Evolutionary conservation across 768 basidiomycete species (phyloP).

Genomic region (Pleurotus giganteus): DNA sequence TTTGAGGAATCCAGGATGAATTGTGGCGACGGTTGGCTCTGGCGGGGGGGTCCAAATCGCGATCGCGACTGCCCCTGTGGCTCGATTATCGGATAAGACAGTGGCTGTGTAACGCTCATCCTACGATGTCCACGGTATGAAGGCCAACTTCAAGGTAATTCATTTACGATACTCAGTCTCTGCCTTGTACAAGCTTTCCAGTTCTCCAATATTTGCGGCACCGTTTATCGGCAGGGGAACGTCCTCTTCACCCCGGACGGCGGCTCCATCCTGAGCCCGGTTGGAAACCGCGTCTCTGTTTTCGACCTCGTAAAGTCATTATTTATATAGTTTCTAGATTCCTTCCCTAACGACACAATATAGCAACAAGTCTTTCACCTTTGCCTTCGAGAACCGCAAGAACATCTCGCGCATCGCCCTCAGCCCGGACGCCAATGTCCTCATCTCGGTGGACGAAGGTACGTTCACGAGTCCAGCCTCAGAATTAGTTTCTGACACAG

Average conservation of each 20-base stretch:
- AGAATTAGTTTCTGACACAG: neutral
- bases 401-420: constrained; percentile 88
- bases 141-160: constrained; percentile 72
- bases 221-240: constrained; percentile 94
- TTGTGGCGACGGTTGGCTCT: too few species aligned
- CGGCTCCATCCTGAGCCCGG: constrained; percentile 88
- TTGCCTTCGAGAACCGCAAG: constrained; percentile 92
- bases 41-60: too few species aligned
- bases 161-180: neutral
- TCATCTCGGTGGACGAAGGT: constrained; percentile 95
- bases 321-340: neutral
- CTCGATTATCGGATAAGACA: neutral
- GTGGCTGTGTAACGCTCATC: constrained; percentile 29
- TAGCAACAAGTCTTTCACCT: constrained; percentile 93
- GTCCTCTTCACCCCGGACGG: constrained; percentile 92
- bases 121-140: constrained; percentile 47
- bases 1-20: too few species aligned
- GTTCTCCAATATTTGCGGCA: constrained; percentile 95
- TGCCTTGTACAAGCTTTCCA: constrained; percentile 23
- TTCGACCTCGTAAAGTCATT: constrained; percentile 97
- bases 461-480: constrained; percentile 15
- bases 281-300: constrained; percentile 94
- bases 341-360: neutral
- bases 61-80: too few species aligned
- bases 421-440: constrained; percentile 84